phyloP scores from a whole-genome alignment of 192 early-diverging fungal species.

The Coemansia sp. region DNA sequence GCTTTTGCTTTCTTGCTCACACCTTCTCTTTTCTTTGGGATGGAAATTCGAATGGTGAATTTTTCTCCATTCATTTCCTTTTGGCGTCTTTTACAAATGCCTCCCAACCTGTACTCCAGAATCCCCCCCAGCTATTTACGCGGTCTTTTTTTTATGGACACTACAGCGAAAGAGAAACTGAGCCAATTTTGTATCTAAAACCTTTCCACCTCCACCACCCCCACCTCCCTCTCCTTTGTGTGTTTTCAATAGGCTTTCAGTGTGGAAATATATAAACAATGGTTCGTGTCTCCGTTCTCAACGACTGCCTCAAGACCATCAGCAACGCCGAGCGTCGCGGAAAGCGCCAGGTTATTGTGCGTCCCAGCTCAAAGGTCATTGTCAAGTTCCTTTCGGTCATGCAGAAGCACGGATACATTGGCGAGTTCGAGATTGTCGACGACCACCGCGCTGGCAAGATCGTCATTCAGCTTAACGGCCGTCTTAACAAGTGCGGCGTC shows the following conservation, averaged over 20 bases:
- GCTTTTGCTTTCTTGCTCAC: background rate
- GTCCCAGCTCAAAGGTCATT: slow-evolving; percentile 97
- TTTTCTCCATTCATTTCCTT: background rate
- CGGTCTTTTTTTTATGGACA: background rate
- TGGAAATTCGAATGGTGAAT: slow-evolving; percentile 5
- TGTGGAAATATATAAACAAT: slow-evolving; percentile 59
- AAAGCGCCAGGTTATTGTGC: slow-evolving; percentile 96
- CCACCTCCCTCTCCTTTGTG: background rate
- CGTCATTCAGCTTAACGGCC: slow-evolving; percentile 96
- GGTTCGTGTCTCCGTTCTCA: slow-evolving; percentile 96
- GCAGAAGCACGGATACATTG: slow-evolving; percentile 99
- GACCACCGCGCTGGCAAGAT: slow-evolving; percentile 98
- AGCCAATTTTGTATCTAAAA: background rate
- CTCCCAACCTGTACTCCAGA: slow-evolving; percentile 13
- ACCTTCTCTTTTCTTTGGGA: slow-evolving; percentile 2
- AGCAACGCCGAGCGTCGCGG: slow-evolving; percentile 98
- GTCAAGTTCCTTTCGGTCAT: slow-evolving; percentile 99
- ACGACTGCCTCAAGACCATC: slow-evolving; percentile 98
- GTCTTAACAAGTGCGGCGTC: slow-evolving; percentile 99
- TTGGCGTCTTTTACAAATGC: background rate
- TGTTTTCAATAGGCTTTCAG: background rate
- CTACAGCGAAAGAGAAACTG: slow-evolving; percentile 18
- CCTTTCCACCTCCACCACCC: background rate
- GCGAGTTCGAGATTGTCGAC: slow-evolving; percentile 98
- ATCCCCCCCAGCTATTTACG: too few species aligned